A percentile compares a stretch with the other conserved stretches of the same genome.
These are phyloP conservation scores for Megacollybia platyphylla DNA, from an alignment of 1,284 basidiomycete species.

Conservation along the genomic window DNA sequence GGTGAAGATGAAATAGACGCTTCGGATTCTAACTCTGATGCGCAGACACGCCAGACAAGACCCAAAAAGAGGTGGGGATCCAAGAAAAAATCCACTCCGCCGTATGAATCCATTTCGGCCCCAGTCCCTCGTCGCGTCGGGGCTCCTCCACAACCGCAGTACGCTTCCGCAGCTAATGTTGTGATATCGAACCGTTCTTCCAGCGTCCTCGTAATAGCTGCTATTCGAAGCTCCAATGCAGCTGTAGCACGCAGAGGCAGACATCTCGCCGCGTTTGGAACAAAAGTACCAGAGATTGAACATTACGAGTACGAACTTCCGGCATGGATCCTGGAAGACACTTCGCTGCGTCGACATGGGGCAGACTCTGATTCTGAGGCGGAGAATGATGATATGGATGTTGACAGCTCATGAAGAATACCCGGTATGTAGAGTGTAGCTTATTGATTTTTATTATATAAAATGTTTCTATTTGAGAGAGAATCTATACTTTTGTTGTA, in stretches of 20 bases:
- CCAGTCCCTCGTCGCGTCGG: neutral
- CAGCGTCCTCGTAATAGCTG: slow-evolving; percentile 1
- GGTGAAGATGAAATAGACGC: neutral
- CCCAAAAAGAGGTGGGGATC: neutral
- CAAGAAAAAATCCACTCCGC: neutral
- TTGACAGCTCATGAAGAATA: neutral
- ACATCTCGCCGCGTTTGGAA: slow-evolving; percentile 7
- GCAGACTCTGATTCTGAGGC: neutral
- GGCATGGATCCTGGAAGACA: slow-evolving; percentile 21
- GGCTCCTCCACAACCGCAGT: neutral
- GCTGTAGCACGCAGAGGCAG: slow-evolving; percentile 1
- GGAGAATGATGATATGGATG: neutral
- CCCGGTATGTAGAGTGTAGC: neutral
- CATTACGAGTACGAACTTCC: slow-evolving; percentile 33
- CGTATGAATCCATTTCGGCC: neutral
- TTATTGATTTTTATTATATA: neutral
- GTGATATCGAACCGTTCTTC: neutral
- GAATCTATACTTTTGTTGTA: slow-evolving; percentile 1
- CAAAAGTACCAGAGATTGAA: slow-evolving; percentile 27
- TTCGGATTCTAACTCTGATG: neutral
- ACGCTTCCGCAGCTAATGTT: neutral
- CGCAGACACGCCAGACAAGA: neutral
- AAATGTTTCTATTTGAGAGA: neutral
- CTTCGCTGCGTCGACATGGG: slow-evolving; percentile 1
- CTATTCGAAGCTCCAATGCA: slow-evolving; percentile 1